Base-by-base conservation (phyloP, 2,329 filamentous ascomycete genomes). In the Venturia pyrina region DNA sequence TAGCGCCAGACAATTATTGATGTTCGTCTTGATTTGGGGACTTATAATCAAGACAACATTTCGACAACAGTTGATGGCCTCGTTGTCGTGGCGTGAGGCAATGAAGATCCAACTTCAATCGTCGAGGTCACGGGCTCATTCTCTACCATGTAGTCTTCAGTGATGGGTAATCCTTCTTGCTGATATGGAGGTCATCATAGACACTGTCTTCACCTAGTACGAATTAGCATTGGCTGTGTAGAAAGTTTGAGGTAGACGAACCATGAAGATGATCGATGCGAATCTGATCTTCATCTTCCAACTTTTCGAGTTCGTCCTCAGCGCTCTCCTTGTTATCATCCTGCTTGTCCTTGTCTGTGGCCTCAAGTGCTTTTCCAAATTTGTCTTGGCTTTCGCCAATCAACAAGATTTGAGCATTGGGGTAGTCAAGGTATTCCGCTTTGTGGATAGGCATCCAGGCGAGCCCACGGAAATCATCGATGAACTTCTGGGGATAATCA, bases 371-470 rank as follows among this genome's bases (percentile, higher is more conserved):
- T 67, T 83, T 84, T 4, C 81, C 78, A 7, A 85, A 71, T 2
- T 83, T 0, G 82, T 78, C 0, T 32, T 76, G 78, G 0, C 82
- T 82, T 70, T 91, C 86, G 7, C 92, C 91, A 57, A 96, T 87
- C 66, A 96, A 81, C 11, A 96, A 77, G 65, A 96, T 82, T 72
- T 96, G 90, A 0, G 89, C 84, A 69, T 90, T 89, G 43, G 82
- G 82, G 72, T 90, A 91, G 70, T 93, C 83, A 3, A 96, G 80
- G 70, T 92, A 86, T 66, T 89, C 85, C 0, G 91, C 89, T 69
- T 87, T 81, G 0, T 50, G 56, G 3, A 90, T 81, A 0, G 90
- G 86, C 66, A 86, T 81, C 92, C 92, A 96, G 57, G 89, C 86
- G 1, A 89, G 80, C 7, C 84, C 82, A 19, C 82, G 79, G 71